A percentile compares a stretch with the other conserved stretches of the same genome.
These are phyloP conservation scores for Marasmius tenuissimus DNA, from an alignment of 1,284 basidiomycete species.

Conservation along the genomic window DNA sequence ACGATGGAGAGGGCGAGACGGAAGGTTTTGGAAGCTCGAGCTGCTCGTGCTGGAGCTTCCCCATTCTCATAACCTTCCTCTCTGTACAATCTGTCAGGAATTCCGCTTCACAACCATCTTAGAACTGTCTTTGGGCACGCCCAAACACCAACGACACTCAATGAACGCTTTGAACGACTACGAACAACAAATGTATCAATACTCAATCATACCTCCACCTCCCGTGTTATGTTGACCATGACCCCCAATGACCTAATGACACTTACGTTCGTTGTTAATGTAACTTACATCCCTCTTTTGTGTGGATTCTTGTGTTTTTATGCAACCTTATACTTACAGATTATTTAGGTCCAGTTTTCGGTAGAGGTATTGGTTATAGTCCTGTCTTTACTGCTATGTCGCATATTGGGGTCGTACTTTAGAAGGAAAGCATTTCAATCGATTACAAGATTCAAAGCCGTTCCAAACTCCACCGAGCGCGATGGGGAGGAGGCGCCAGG, in stretches of 20 bases:
- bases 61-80: not conserved
- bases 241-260: not conserved
- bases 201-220: not conserved
- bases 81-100: not conserved
- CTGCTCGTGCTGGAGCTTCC: not conserved
- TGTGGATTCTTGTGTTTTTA: not conserved
- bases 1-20: conserved; percentile 63
- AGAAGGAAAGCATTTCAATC: no score
- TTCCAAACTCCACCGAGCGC: no score
- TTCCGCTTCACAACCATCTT: not conserved
- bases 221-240: not conserved
- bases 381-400: not conserved
- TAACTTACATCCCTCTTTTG: not conserved
- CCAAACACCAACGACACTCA: not conserved
- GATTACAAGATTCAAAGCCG: no score
- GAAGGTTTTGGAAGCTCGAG: conserved; percentile 4
- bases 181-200: not conserved
- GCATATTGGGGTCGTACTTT: no score
- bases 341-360: not conserved
- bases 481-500: no score
- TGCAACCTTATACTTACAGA: not conserved
- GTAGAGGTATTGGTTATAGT: not conserved
- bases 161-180: not conserved
- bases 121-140: not conserved
- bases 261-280: not conserved